phyloP scores from a whole-genome alignment of 1,284 basidiomycete species.

The Ceratobasidium sp. region DNA sequence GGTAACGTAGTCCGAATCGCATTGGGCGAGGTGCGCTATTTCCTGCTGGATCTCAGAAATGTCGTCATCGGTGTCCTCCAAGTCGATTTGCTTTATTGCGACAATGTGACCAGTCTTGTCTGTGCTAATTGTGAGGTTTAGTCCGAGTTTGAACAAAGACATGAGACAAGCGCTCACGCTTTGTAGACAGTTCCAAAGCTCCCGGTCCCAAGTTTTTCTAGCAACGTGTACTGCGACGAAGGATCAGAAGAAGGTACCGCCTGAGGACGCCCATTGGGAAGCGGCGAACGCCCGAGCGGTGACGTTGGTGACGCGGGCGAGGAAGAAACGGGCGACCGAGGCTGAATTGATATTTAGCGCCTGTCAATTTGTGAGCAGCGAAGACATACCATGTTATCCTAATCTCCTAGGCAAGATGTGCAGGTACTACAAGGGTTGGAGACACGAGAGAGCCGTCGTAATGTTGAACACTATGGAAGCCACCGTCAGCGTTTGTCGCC shows the following conservation, averaged over 20 bases:
- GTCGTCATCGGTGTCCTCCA: slow-evolving; percentile 93
- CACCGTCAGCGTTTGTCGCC: slow-evolving; percentile 2
- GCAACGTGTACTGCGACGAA: slow-evolving; percentile 88
- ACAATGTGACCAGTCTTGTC: slow-evolving; percentile 95
- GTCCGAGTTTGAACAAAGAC: neutral
- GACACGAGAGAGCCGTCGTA: neutral
- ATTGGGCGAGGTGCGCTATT: slow-evolving; percentile 94
- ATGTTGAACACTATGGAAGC: slow-evolving; percentile 16
- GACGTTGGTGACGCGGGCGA: slow-evolving; percentile 24
- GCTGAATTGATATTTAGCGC: slow-evolving; percentile 15
- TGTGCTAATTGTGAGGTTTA: slow-evolving; percentile 60
- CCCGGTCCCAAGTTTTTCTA: slow-evolving; percentile 97
- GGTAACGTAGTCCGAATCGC: slow-evolving; percentile 96
- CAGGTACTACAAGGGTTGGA: slow-evolving; percentile 8
- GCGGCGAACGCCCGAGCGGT: slow-evolving; percentile 27
- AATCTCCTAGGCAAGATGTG: neutral
- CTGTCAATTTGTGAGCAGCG: neutral
- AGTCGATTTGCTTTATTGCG: slow-evolving; percentile 97
- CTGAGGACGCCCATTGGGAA: slow-evolving; percentile 6
- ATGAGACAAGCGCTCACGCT: slow-evolving; percentile 64
- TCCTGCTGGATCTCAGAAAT: slow-evolving; percentile 98
- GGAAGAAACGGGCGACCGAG: slow-evolving; percentile 26
- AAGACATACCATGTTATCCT: slow-evolving; percentile 23
- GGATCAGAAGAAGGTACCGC: slow-evolving; percentile 65
- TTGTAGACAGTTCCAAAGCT: slow-evolving; percentile 98